Base-by-base conservation (phyloP, 225 moss, liverwort and hornwort genomes). In the Sphagnum contortum region DNA sequence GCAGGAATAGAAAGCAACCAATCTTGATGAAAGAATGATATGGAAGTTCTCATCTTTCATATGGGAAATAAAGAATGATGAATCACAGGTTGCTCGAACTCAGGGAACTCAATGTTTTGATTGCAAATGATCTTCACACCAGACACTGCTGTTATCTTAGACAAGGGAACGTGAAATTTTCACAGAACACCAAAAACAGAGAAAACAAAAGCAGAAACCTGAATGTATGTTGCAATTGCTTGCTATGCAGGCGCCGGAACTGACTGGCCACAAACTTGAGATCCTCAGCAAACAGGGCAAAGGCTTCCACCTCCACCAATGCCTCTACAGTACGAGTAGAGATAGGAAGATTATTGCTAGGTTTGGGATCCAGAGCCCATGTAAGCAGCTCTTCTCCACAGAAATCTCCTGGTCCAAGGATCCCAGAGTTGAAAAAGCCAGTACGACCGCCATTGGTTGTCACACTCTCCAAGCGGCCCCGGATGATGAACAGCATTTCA, bases 341-440 rank as follows among this genome's bases (percentile, higher is more conserved):
- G 8, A 86, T 79, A 54, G 95, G 95, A 52, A 95, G 61, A 49
- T 84, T 89, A 61, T 69, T 84, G 68, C 88, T 90, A 5, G 92
- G 92, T 73, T 82, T 83, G 47, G 95, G 95, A 62, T 95, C 95
- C 68, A 95, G 74, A 56, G 95, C 95, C 95, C 95, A 95, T 0
- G 95, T 95, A 45, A 95, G 86, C 45, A 95, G 74, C 77, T 95
- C 95, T 76, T 95, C 95, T 55, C 95, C 95, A 59, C 95, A 95
- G 57, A 87, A 90, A 58, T 83, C 88, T 13, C 95, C 95, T 3
- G 78, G 79, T 44, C 75, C 72, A 11, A 95, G 66, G 29, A 69
- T 57, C 4, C 86, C 95, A 63, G 66, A 82, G 74, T 87, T 95
- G 59, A 76, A 75, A 66, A 80, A 84, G 0, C 91, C 94, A 0